Conservation (phyloP, 2,329 filamentous ascomycete genomes). For the Epichloe typhina region DNA sequence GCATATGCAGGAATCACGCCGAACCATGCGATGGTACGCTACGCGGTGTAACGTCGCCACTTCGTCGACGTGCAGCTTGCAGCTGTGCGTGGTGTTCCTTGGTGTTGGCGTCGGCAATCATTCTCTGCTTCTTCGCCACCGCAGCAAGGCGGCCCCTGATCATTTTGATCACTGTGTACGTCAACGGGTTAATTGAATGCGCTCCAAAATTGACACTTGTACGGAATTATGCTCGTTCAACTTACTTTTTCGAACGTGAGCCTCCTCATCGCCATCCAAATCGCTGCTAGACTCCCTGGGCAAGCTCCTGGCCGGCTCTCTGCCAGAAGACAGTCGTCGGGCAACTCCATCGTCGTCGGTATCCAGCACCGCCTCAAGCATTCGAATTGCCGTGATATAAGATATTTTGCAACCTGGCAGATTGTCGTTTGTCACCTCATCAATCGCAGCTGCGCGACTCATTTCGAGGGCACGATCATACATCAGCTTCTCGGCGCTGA, state of each 20-base stretch:
- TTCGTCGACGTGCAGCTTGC: slow-evolving; percentile 32
- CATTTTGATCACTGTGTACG: slow-evolving; percentile 44
- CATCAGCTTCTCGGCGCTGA: slow-evolving; percentile 95
- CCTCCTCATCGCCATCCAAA: slow-evolving; percentile 56
- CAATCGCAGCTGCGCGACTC: slow-evolving; percentile 87
- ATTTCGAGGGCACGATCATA: slow-evolving; percentile 95
- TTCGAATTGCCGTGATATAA: slow-evolving; percentile 83
- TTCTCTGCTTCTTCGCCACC: slow-evolving; percentile 47
- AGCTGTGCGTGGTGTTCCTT: slow-evolving; percentile 33
- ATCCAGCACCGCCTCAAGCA: slow-evolving; percentile 90
- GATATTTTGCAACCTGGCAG: slow-evolving; percentile 78
- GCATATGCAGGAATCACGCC: slow-evolving; percentile 12
- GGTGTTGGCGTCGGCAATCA: slow-evolving; percentile 44
- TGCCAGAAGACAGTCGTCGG: slow-evolving; percentile 22
- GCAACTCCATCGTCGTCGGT: slow-evolving; percentile 49
- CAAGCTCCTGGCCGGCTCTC: slow-evolving; percentile 27
- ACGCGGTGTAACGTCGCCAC: slow-evolving; percentile 42
- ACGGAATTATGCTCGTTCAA: slow-evolving; percentile 1
- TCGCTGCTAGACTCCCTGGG: slow-evolving; percentile 25
- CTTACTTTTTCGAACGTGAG: slow-evolving; percentile 61
- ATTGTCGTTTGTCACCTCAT: slow-evolving; percentile 88
- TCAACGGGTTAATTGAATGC: slow-evolving; percentile 11
- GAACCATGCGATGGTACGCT: slow-evolving; percentile 37
- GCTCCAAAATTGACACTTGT: background rate
- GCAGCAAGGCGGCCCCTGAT: slow-evolving; percentile 40